Conservation (phyloP, 352 stramenopile genomes). For the Globisporangium spinosum region DNA sequence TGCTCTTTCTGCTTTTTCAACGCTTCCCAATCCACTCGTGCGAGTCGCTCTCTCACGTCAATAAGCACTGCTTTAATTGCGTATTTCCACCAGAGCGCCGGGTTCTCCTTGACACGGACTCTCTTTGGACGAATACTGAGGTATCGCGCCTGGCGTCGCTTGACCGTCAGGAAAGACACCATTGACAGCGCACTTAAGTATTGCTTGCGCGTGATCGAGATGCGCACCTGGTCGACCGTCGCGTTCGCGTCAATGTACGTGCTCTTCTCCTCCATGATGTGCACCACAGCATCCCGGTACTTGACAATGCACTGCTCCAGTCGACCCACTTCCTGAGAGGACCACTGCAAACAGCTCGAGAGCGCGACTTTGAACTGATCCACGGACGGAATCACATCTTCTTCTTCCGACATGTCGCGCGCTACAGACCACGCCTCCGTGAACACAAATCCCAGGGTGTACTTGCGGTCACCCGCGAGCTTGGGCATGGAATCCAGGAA, state of each 20-base stretch:
- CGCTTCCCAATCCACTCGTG: slow-evolving; percentile 63
- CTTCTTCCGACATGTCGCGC: slow-evolving; percentile 66
- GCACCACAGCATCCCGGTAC: slow-evolving; percentile 76
- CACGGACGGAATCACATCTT: slow-evolving; percentile 69
- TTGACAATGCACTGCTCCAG: slow-evolving; percentile 56
- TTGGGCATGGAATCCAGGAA: slow-evolving; percentile 73
- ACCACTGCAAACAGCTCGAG: slow-evolving; percentile 77
- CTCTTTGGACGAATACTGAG: slow-evolving; percentile 47
- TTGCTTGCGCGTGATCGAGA: slow-evolving; percentile 58
- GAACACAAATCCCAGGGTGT: slow-evolving; percentile 84
- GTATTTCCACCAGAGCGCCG: slow-evolving; percentile 69
- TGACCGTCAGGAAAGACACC: slow-evolving; percentile 64
- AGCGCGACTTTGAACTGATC: slow-evolving; percentile 71
- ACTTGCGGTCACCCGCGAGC: slow-evolving; percentile 65
- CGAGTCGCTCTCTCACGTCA: slow-evolving; percentile 67
- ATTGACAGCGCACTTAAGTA: slow-evolving; percentile 75
- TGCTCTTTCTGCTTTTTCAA: slow-evolving; percentile 32
- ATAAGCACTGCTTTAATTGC: slow-evolving; percentile 68
- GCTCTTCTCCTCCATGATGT: slow-evolving; percentile 85
- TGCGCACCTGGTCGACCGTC: slow-evolving; percentile 67
- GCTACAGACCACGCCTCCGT: slow-evolving; percentile 80
- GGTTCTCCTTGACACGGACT: slow-evolving; percentile 41
- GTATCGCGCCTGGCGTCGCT: slow-evolving; percentile 60
- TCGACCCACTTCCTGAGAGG: slow-evolving; percentile 50
- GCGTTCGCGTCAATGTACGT: slow-evolving; percentile 82